Evolutionary conservation across 148 eudicot genomes (phyloP).

Genomic region (Linanthus parryae): DNA sequence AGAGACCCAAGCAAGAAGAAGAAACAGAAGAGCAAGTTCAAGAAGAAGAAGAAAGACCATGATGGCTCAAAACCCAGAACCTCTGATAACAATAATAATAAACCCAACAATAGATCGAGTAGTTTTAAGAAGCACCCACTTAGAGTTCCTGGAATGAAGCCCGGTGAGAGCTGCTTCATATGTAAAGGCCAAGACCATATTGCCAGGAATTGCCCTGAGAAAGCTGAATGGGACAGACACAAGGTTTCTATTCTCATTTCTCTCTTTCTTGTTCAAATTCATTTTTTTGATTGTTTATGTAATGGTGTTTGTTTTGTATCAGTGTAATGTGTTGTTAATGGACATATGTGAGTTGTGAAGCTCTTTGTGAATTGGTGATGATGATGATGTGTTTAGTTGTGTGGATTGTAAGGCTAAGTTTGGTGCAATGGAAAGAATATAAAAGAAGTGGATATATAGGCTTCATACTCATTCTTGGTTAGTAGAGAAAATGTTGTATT

Average conservation of each 20-base stretch:
- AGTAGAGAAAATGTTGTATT: too few species aligned
- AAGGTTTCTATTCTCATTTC: slow-evolving; percentile 41
- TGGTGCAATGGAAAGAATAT: too few species aligned
- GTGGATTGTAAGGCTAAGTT: too few species aligned
- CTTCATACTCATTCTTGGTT: too few species aligned
- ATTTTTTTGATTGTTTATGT: background rate
- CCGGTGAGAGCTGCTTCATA: slow-evolving; percentile 91
- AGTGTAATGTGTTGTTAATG: too few species aligned
- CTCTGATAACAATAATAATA: background rate
- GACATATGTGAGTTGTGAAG: too few species aligned
- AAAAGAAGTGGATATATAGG: too few species aligned
- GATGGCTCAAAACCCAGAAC: background rate
- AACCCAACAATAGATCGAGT: background rate
- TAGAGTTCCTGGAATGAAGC: slow-evolving; percentile 87
- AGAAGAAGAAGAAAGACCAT: background rate
- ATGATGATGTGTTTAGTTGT: too few species aligned
- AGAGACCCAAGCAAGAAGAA: slow-evolving; percentile 6
- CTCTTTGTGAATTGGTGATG: too few species aligned
- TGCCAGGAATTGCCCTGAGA: slow-evolving; percentile 82
- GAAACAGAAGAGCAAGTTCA: background rate
- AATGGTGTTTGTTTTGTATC: too few species aligned
- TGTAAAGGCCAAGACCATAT: slow-evolving; percentile 76
- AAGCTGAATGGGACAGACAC: slow-evolving; percentile 76
- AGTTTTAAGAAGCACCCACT: slow-evolving; percentile 44
- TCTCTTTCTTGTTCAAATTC: background rate